Evolutionary conservation across 768 basidiomycete species (phyloP).

Genomic region (Podaxis sp.): DNA sequence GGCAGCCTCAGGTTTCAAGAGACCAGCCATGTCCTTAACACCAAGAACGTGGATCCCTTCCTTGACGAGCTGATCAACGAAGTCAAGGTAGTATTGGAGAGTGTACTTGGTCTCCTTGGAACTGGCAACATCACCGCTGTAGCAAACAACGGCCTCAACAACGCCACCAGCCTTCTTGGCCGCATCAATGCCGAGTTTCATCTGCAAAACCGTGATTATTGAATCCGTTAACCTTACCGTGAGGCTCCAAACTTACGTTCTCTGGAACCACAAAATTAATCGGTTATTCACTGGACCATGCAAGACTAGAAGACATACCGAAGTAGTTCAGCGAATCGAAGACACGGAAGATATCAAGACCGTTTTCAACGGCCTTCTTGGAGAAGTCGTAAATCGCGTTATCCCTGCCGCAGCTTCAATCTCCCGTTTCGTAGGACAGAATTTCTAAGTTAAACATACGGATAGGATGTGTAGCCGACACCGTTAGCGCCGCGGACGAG

Average conservation of each 20-base stretch:
- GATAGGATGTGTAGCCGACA: constrained; percentile 98
- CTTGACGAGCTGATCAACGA: constrained; percentile 86
- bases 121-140: constrained; percentile 95
- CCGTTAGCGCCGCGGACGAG: constrained; percentile 98
- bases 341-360: constrained; percentile 98
- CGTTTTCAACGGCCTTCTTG: constrained; percentile 99
- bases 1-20: constrained; percentile 93
- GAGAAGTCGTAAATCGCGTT: constrained; percentile 99
- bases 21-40: constrained; percentile 98
- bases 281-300: neutral
- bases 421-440: neutral
- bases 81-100: constrained; percentile 94
- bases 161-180: constrained; percentile 99
- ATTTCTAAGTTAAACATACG: constrained; percentile 47
- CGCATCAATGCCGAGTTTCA: constrained; percentile 97
- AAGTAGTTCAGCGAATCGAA: constrained; percentile 99
- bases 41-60: constrained; percentile 97
- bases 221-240: neutral
- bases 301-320: constrained; percentile 47
- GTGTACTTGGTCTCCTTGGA: constrained; percentile 97
- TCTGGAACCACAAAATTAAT: constrained; percentile 38
- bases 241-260: constrained; percentile 49
- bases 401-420: constrained; percentile 50
- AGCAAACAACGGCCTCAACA: constrained; percentile 95
- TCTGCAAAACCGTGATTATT: constrained; percentile 40